Base-by-base conservation (phyloP, 768 basidiomycete genomes). In the Hortiboletus flavorubellus region DNA sequence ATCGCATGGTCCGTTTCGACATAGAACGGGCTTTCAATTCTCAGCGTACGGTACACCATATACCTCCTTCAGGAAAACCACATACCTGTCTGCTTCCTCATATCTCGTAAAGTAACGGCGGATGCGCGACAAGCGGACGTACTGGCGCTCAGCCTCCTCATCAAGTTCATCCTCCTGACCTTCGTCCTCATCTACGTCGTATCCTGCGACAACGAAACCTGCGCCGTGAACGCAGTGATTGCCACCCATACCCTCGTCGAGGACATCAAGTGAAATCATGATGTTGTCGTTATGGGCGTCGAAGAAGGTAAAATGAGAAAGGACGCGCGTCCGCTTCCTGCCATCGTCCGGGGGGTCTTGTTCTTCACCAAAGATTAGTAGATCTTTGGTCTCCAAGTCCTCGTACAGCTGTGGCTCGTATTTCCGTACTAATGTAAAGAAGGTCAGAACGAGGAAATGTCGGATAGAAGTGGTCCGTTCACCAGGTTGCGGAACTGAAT, bases 1-100 rank as follows among this genome's bases (percentile, higher is more conserved):
- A 81, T 83, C 0, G 86, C 85, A 50, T 75, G 78, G 16, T 74
- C 58, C 0, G 89, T 89, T 59, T 89, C 82, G 23, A 92, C 74
- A 54, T 76, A 88, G 10, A 89, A 68, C 2, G 85, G 80, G 16
- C 89, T 90, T 59, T 21, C 45, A 49, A 43, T 33, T 21, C 21
- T 50, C 38, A 51, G 52, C 8, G 15, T 29, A 50, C 31, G 46
- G 14, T 35, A 55, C 30, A 51, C 41, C 5, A 26, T 26, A 26
- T 26, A 26, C 26, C 26, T 26, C n/a, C 35, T 44, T 40, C 60
- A 1, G 46, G 49, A 46, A 31, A 59, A 31, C 16, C 26, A 69
- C 85, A 54, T 62, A 88, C 88, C 79, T 79, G 43, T 79, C 67
- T 29, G 64, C 62, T 37, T 75, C 71, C 8, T 71, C 70, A 59